Conservation (phyloP, 2,329 filamentous ascomycete genomes). For the Gaeumannomyces sp. region DNA sequence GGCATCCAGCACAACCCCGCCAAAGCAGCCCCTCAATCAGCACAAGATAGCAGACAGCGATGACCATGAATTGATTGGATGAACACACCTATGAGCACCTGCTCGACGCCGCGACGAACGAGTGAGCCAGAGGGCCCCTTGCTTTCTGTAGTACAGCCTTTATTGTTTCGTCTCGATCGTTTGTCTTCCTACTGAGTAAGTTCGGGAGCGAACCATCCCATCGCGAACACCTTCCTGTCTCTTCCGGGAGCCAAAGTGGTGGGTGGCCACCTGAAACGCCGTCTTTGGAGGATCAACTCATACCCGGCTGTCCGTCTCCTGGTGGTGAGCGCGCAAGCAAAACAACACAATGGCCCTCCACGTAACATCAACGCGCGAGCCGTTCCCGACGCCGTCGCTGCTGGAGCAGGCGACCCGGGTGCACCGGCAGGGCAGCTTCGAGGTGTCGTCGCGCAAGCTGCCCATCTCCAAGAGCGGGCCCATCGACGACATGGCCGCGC, state of each 20-base stretch:
- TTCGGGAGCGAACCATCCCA: not conserved
- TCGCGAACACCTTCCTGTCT: too few relatives aligned
- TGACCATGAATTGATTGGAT: not conserved
- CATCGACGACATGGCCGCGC: conserved; percentile 77
- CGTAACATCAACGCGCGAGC: conserved; percentile 39
- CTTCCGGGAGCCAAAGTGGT: too few relatives aligned
- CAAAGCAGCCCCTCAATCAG: not conserved
- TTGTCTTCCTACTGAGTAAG: not conserved
- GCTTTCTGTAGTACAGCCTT: not conserved
- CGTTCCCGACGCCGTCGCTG: conserved; percentile 46
- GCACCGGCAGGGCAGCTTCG: conserved; percentile 60
- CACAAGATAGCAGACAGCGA: not conserved
- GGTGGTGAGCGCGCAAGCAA: too few relatives aligned
- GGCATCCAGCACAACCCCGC: not conserved
- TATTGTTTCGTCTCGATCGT: not conserved
- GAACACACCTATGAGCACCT: not conserved
- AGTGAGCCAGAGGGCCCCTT: not conserved
- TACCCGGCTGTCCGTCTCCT: too few relatives aligned
- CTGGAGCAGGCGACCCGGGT: conserved; percentile 48
- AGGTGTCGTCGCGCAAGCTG: conserved; percentile 76
- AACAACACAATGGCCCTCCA: conserved; percentile 20
- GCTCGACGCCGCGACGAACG: not conserved
- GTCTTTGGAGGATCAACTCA: not conserved
- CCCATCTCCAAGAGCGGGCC: conserved; percentile 89
- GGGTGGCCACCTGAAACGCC: too few relatives aligned